phyloP scores from a whole-genome alignment of 805 yeast genomes.

The Saturnispora gosingensis region DNA sequence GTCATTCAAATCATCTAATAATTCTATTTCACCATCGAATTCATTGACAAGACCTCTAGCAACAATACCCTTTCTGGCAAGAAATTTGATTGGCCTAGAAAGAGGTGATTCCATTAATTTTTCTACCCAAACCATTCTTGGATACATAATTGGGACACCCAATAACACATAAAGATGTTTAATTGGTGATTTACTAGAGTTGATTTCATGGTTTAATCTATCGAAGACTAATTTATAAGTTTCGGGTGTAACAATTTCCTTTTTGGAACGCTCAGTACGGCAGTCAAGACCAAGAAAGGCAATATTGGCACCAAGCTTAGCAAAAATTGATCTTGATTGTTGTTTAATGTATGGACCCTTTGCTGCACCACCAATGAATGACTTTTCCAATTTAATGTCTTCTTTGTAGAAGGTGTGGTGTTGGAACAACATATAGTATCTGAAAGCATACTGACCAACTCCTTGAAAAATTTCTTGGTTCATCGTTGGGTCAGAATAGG shows the following conservation, averaged over 20 bases:
- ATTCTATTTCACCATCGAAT: conserved; percentile 86
- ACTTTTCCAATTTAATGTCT: conserved; percentile 32
- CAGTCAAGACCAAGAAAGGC: conserved; percentile 81
- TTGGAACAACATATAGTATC: conserved; percentile 85
- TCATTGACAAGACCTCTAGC: conserved; percentile 75
- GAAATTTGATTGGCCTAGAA: conserved; percentile 52
- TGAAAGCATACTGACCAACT: conserved; percentile 72
- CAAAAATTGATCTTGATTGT: conserved; percentile 56
- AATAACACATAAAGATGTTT: conserved; percentile 75
- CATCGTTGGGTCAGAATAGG: conserved; percentile 75
- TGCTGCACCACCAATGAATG: conserved; percentile 53
- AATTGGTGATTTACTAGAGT: conserved; percentile 40
- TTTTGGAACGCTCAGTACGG: conserved; percentile 75
- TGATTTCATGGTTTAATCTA: conserved; percentile 49
- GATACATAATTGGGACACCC: conserved; percentile 94
- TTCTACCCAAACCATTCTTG: conserved; percentile 89
- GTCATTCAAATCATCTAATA: conserved; percentile 87
- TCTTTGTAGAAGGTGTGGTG: conserved; percentile 58
- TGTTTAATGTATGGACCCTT: conserved; percentile 65
- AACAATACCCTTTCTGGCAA: conserved; percentile 54
- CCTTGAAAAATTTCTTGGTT: conserved; percentile 52
- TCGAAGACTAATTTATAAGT: conserved; percentile 56
- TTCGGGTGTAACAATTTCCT: conserved; percentile 41
- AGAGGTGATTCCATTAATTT: conserved; percentile 52
- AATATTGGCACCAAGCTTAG: conserved; percentile 65